Evolutionary conservation across 768 basidiomycete genomes (phyloP).

Genomic region (Pisolithus orientalis): DNA sequence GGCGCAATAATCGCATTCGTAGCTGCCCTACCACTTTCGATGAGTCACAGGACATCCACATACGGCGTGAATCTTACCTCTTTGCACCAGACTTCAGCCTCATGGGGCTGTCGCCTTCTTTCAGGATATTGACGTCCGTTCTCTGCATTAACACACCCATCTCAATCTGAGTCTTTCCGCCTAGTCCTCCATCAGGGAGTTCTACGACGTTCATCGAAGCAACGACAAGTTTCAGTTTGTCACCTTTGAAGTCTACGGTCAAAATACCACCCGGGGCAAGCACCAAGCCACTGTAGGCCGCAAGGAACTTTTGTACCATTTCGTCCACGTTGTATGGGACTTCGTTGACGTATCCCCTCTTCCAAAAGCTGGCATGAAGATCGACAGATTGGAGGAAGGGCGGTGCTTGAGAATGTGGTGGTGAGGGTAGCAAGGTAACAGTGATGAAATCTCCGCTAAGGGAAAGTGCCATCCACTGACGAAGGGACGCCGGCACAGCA

Average conservation of each 20-base stretch:
- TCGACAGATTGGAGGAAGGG: conserved; percentile 74
- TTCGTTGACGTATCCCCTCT: conserved; percentile 44
- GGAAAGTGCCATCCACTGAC: conserved; percentile 89
- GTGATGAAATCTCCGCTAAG: conserved; percentile 69
- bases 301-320: conserved; percentile 67
- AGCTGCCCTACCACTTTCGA: conserved; percentile 51
- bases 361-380: conserved; percentile 67
- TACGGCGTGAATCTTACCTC: conserved; percentile 48
- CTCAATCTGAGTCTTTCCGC: conserved; percentile 25
- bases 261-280: conserved; percentile 65
- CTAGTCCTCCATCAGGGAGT: conserved; percentile 46
- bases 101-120: conserved; percentile 73
- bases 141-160: conserved; percentile 83
- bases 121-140: conserved; percentile 88
- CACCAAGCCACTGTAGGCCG: conserved; percentile 66
- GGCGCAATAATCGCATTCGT: conserved; percentile 94
- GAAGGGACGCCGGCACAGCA: conserved; percentile 71
- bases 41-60: not conserved
- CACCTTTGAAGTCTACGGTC: conserved; percentile 85
- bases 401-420: conserved; percentile 46
- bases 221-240: conserved; percentile 69
- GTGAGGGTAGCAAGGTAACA: conserved; percentile 49
- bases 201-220: conserved; percentile 56
- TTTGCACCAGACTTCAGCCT: conserved; percentile 90
- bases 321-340: conserved; percentile 87